Base-by-base conservation (phyloP, 2,329 filamentous ascomycete genomes). In the Ploettnerulaceae sp. region DNA sequence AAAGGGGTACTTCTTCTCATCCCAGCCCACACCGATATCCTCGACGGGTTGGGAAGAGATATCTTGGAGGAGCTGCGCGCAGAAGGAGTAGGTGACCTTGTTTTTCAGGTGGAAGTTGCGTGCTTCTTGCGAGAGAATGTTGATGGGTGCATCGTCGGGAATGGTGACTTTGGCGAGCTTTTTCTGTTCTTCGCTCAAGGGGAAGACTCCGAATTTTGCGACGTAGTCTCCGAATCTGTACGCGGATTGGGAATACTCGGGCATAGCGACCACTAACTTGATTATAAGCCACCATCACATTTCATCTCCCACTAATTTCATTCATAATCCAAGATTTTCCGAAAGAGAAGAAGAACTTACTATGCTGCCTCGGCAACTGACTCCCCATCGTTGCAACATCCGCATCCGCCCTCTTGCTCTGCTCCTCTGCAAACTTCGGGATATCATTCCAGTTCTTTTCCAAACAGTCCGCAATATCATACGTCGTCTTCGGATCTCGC, bases 171-270 rank as follows among this genome's bases (percentile, higher is more conserved):
- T 49, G 12, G 34, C 37, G 24, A 53, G 42, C 15, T 45, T 45
- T 31, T 49, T 53, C 21, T 53, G 50, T 14, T 53, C 50, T 21
- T 38, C 36, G 17, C 43, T 29, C 6, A 47, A 31, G 9, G 51
- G 51, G 38, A 53, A 53, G 29, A 53, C 48, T 33, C 45, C 48
- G 35, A 53, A 48, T 44, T 53, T 53, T 8, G 51, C 51, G 35
- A 53, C 51, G 33, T 48, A 51, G 29, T 48, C 45, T 14, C 51
- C 51, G 22, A 38, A 53, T 24, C 51, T 18, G 45, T 53, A 53
- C 17, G 45, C 51, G 6, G 51, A 53, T 39, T 51, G 51, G 20
- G 51, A 53, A 22, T 53, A 53, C 33, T 53, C 45, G 12, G 48
- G 48, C 48, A 53, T 53, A 9, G 48, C 48, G 11, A 53, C 51